A percentile compares a stretch with the other conserved stretches of the same genome.
phyloP scores from a whole-genome alignment of 768 basidiomycete species.

The Omphalotus guepiniiformis region DNA sequence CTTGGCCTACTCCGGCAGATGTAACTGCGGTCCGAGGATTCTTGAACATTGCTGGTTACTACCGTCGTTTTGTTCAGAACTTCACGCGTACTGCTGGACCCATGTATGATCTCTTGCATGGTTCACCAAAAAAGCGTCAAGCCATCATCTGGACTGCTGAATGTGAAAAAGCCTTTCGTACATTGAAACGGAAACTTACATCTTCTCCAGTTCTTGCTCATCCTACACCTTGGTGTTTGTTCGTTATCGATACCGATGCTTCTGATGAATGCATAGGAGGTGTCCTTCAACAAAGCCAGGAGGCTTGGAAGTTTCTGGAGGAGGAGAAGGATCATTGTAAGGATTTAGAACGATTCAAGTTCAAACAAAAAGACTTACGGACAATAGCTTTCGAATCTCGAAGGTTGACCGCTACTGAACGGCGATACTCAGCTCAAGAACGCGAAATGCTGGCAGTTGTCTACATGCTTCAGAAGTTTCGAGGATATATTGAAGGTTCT shows the following conservation, averaged over 20 bases:
- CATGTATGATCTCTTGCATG: neutral
- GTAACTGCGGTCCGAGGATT: neutral
- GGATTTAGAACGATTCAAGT: neutral
- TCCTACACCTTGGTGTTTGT: neutral
- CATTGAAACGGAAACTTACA: neutral
- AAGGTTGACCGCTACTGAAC: constrained; percentile 10
- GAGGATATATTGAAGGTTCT: constrained; percentile 18
- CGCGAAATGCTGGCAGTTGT: constrained; percentile 15
- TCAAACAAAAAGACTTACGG: constrained; percentile 10
- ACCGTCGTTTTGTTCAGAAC: neutral
- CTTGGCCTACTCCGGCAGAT: neutral
- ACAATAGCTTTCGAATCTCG: constrained; percentile 12
- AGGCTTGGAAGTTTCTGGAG: neutral
- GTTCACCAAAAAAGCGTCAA: constrained; percentile 2
- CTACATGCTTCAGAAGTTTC: constrained; percentile 16
- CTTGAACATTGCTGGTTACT: neutral
- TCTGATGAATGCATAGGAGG: neutral
- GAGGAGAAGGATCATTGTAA: neutral
- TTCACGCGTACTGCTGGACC: neutral
- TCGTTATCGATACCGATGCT: neutral
- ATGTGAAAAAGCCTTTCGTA: neutral
- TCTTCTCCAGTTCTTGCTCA: neutral
- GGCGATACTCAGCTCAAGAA: constrained; percentile 12
- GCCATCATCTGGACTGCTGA: neutral
- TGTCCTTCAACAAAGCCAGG: neutral